Conservation (phyloP, 768 basidiomycete genomes). For the Coprinopsis cinerea region DNA sequence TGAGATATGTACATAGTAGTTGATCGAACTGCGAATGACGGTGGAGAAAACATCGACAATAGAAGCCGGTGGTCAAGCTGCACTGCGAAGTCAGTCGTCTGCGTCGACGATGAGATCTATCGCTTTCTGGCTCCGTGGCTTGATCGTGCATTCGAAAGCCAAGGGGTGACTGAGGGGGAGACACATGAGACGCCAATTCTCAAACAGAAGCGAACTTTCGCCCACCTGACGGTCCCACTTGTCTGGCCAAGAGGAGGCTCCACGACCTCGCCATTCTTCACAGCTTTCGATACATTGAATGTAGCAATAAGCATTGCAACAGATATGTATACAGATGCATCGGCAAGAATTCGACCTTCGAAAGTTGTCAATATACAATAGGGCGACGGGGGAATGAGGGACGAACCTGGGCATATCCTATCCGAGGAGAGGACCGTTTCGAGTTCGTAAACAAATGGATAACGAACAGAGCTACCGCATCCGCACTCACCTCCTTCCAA, state of each 20-base stretch:
- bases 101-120: slow-evolving; percentile 26
- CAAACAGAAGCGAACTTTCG: not conserved
- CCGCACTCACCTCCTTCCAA: slow-evolving; percentile 43
- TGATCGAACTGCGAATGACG: too few species aligned
- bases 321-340: slow-evolving; percentile 36
- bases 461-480: too few species aligned
- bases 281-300: slow-evolving; percentile 31
- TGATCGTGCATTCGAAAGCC: slow-evolving; percentile 35
- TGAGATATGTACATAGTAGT: too few species aligned
- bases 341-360: slow-evolving; percentile 32
- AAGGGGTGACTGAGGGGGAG: slow-evolving; percentile 30
- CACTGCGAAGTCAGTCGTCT: not conserved
- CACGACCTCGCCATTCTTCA: slow-evolving; percentile 19
- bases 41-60: too few species aligned
- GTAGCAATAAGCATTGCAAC: slow-evolving; percentile 36
- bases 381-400: not conserved
- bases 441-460: not conserved
- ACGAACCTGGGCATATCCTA: slow-evolving; percentile 31
- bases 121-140: slow-evolving; percentile 35
- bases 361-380: slow-evolving; percentile 9
- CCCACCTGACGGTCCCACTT: slow-evolving; percentile 41
- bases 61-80: too few species aligned
- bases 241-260: slow-evolving; percentile 36
- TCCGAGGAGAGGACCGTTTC: not conserved
- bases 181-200: not conserved